A percentile compares a stretch with the other conserved stretches of the same genome.
Evolutionary conservation across 2,329 filamentous ascomycete genomes (phyloP).

Genomic region (Beauveria sp.): DNA sequence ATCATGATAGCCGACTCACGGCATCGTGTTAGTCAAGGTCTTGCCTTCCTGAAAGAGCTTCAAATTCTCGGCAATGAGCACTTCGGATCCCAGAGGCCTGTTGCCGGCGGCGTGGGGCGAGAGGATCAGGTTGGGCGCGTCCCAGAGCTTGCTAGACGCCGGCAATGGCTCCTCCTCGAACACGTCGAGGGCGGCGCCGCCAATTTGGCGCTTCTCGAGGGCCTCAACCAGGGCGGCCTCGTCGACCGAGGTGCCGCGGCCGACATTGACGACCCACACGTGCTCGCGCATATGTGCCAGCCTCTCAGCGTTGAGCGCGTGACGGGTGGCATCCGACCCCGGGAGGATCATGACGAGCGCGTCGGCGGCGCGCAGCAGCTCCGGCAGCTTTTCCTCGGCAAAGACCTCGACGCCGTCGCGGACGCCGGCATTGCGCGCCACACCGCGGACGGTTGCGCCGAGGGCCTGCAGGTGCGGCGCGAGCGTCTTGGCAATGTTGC

Average conservation of each 20-base stretch:
- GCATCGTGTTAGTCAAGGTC: conserved; percentile 47
- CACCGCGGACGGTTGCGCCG: conserved; percentile 50
- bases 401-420: conserved; percentile 51
- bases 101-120: conserved; percentile 54
- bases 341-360: conserved; percentile 62
- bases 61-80: conserved; percentile 53
- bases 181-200: conserved; percentile 43
- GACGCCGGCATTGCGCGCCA: conserved; percentile 50
- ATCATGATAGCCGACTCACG: background rate
- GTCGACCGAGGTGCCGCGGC: conserved; percentile 40
- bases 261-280: conserved; percentile 48
- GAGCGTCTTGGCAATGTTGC: conserved; percentile 57
- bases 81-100: conserved; percentile 52
- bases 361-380: conserved; percentile 50
- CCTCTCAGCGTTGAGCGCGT: conserved; percentile 48
- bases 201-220: conserved; percentile 34
- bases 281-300: conserved; percentile 48
- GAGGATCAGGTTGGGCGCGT: conserved; percentile 43
- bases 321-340: conserved; percentile 45
- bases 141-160: conserved; percentile 37
- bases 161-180: conserved; percentile 40
- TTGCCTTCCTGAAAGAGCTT: conserved; percentile 52
- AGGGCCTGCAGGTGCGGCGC: conserved; percentile 45
- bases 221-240: conserved; percentile 41
- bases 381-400: conserved; percentile 43